phyloP scores from a whole-genome alignment of 495 filamentous ascomycete species.

The Neurospora hispaniola region DNA sequence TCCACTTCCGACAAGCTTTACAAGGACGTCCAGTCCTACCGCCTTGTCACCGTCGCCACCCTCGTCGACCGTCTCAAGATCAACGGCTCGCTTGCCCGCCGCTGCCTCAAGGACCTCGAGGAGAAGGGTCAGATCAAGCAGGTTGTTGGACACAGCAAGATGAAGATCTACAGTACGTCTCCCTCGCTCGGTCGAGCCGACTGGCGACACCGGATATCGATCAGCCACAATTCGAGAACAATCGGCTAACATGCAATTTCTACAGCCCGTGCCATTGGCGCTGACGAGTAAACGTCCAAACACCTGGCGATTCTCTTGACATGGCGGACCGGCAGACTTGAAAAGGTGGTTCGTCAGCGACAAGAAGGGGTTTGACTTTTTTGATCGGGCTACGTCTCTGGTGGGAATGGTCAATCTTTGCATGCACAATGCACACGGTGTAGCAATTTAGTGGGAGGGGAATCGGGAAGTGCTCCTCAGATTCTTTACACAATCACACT shows the following conservation, averaged over 20 bases:
- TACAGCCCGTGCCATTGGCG: slow-evolving; percentile 50
- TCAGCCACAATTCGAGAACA: neutral
- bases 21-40: slow-evolving; percentile 99
- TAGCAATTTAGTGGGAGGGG: neutral
- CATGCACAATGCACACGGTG: slow-evolving; percentile 1
- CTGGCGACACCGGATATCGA: neutral
- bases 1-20: slow-evolving; percentile 80
- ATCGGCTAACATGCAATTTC: slow-evolving; percentile 25
- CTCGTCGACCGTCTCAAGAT: slow-evolving; percentile 99
- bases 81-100: slow-evolving; percentile 91
- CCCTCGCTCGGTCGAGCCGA: neutral
- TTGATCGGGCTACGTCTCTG: slow-evolving; percentile 25
- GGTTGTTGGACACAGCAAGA: slow-evolving; percentile 90
- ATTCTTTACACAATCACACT: slow-evolving; percentile 18
- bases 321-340: slow-evolving; percentile 18
- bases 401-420: slow-evolving; percentile 17
- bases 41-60: slow-evolving; percentile 95
- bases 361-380: slow-evolving; percentile 22
- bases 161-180: slow-evolving; percentile 94
- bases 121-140: slow-evolving; percentile 98
- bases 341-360: slow-evolving; percentile 18
- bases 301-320: slow-evolving; percentile 15
- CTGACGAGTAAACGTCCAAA: slow-evolving; percentile 41
- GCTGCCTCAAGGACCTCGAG: slow-evolving; percentile 86
- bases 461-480: slow-evolving; percentile 30